Base-by-base conservation (phyloP, 1,139 yeast species). In the Debaryomyces sp. region DNA sequence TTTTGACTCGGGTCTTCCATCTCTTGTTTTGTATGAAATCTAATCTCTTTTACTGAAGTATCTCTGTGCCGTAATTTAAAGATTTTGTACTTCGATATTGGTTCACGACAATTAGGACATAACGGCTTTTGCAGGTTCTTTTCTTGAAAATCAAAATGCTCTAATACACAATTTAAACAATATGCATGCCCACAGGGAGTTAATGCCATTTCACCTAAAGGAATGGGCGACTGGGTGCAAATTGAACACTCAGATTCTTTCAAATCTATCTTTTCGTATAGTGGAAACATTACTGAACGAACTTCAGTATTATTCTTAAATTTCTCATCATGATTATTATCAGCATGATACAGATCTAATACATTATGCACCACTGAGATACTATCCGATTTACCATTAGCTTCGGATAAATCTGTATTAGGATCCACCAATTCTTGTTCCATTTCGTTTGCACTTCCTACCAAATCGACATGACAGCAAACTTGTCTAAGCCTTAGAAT, bases 121-220 rank as follows among this genome's bases (percentile, higher is more conserved):
- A 72, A 56, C n/a, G 64, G 56, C 2, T 50, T 54, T 39, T 69
- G 71, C 7, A 64, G 66, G 30, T 54, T 51, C 12, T 55, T 55
- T 15, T 51, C 56, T 46, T 77, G 79, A 52, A 78, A 81, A 43
- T 74, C 78, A 46, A 88, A 73, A 63, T 89, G 96, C 50, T 86
- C 90, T 50, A 82, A 59, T n/a, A 91, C 62, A 66, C 97, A 92
- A 12, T 75, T 73, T 41, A 85, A 70, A 63, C 98, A 92, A 52
- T 86, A 90, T 38, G 82, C 70, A 66, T 92, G 98, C 32, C 88
- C 87, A 68, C 98, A 92, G 38, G 83, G 84, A 0, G 97, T 87
- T 10, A 90, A 74, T 0, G 84, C 77, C 56, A 85, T 76, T 24
- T 85, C 83, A 4, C 79, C 78, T 1, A 69, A 45, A 1, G 78